Base-by-base conservation (phyloP, 2,329 filamentous ascomycete genomes). In the Microthyrium microscopicum region DNA sequence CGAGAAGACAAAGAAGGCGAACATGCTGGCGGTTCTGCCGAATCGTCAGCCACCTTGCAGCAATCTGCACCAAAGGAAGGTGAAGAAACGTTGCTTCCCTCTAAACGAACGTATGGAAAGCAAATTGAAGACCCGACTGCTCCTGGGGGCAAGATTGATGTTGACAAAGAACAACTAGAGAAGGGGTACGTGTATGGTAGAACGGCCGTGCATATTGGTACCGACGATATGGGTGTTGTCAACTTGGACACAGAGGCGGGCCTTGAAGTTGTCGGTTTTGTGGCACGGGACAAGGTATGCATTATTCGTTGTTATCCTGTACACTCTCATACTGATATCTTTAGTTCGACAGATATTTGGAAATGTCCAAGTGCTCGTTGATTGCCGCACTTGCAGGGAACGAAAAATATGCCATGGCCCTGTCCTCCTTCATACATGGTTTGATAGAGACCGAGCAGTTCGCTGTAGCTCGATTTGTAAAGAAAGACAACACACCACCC, bases 101-200 rank as follows among this genome's bases (percentile, higher is more conserved):
- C 95, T n/a, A 77, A 74, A 44, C 77, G 70, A 38, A 72, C 72
- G 2, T 98, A 95, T 55, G 16, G 9, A 9, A 25, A 9, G 9
- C 77, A 77, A 46, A 69, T 95, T 38, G 70, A 76, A 24, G 81
- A 94, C 40, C 68, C 77, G 4, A 61, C 68, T 25, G 74, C 73
- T 1, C 73, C 77, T 0, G 83, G 81, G 12, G 79, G 80, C 9
- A 92, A 87, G 56, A 68, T 66, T 34, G 82, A 93, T 34, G 74
- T 98, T 18, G 72, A 79, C 19, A 73, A 73, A 37, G 84, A 92
- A 11, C 71, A 82, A 12, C 64, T 98, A 24, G 82, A 82, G n/a
- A 92, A 84, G 51, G 89, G 89, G 0, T 98, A 87, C 47, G 76
- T 83, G 47, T 98, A 98, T 50, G 89, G 89, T 29, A 70, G 84